phyloP scores from a whole-genome alignment of 345 rosid genomes.

The Pugionium cornutum region DNA sequence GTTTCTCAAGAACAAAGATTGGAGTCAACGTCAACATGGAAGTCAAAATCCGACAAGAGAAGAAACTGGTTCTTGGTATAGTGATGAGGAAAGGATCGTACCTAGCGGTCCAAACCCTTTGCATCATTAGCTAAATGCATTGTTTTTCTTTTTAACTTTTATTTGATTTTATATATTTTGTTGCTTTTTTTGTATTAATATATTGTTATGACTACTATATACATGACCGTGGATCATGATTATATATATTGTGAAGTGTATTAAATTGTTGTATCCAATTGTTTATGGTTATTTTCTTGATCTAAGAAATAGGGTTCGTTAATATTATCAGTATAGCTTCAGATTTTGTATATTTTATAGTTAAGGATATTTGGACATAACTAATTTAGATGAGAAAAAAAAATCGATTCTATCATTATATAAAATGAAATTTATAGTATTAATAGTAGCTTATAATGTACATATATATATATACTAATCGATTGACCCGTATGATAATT shows the following conservation, averaged over 20 bases:
- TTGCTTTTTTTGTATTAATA: conserved; percentile 18
- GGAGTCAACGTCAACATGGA: conserved; percentile 23
- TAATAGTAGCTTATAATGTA: too few species aligned
- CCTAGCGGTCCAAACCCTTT: conserved; percentile 86
- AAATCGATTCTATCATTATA: conserved; percentile 14
- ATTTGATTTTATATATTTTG: conserved; percentile 26
- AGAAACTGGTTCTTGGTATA: conserved; percentile 52
- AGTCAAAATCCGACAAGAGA: conserved; percentile 24
- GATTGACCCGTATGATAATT: not conserved
- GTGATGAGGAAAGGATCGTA: conserved; percentile 60
- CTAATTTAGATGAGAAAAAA: not conserved
- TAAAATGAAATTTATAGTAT: not conserved
- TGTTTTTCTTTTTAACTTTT: conserved; percentile 1
- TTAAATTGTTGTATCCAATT: conserved; percentile 23
- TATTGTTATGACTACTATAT: conserved; percentile 15
- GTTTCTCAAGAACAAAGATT: conserved; percentile 45
- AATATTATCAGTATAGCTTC: conserved; percentile 4
- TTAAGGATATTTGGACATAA: conserved; percentile 9
- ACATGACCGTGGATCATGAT: conserved; percentile 29
- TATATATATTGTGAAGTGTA: conserved; percentile 31
- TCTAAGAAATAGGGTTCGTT: conserved; percentile 10
- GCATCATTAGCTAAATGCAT: conserved; percentile 61
- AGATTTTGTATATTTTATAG: not conserved
- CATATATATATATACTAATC: too few species aligned
- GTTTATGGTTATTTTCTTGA: conserved; percentile 30